phyloP scores from a whole-genome alignment of 2,329 filamentous ascomycete species.

The Diaporthe caulivora region DNA sequence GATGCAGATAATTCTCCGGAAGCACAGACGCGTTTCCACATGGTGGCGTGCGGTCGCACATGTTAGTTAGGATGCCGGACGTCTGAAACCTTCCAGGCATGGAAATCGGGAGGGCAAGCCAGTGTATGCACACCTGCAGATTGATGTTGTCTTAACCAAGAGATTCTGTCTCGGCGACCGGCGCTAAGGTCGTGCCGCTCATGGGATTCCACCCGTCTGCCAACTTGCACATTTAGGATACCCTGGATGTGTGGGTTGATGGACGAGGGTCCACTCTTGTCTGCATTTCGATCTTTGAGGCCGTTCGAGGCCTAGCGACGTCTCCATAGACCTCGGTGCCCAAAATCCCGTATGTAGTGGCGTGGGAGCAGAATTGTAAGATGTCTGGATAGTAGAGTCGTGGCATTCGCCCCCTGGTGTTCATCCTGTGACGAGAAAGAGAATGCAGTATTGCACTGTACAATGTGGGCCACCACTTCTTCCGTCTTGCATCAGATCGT shows the following conservation, averaged over 20 bases:
- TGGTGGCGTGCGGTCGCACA: conserved; percentile 1
- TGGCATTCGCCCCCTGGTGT: neutral
- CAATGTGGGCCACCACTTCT: conserved; percentile 24
- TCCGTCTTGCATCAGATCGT: conserved; percentile 21
- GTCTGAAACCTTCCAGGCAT: neutral
- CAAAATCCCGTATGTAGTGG: conserved; percentile 14
- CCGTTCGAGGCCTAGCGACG: neutral
- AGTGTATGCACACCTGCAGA: neutral
- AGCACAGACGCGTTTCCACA: conserved; percentile 11
- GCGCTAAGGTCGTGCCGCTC: conserved; percentile 14
- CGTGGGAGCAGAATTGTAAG: neutral
- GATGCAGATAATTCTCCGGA: conserved; percentile 33
- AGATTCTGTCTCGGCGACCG: conserved; percentile 9
- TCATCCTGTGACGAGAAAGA: neutral
- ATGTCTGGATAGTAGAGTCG: neutral
- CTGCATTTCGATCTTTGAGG: conserved; percentile 29
- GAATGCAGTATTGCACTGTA: neutral
- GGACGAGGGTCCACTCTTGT: neutral
- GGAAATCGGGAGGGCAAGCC: conserved; percentile 17
- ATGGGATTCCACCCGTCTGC: neutral
- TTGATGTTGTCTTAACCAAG: neutral
- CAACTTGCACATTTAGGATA: neutral
- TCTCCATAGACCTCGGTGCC: conserved; percentile 5
- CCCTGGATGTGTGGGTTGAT: conserved; percentile 9
- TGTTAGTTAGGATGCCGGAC: neutral